phyloP scores from a whole-genome alignment of 257 asterid species.

The Solanum etuberosum region DNA sequence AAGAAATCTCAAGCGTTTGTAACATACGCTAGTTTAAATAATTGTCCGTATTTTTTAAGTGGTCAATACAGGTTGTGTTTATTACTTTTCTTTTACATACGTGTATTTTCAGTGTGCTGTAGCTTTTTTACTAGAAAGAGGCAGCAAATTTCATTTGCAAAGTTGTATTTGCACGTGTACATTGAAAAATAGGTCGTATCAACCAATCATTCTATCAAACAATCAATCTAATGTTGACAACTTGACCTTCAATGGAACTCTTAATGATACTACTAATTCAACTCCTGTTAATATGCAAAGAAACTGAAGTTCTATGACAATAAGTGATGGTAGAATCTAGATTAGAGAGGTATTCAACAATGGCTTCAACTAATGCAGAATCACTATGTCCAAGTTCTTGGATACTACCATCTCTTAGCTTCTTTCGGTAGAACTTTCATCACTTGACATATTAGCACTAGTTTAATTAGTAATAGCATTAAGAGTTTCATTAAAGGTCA shows the following conservation, averaged over 20 bases:
- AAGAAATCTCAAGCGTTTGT: not conserved
- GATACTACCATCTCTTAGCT: not conserved
- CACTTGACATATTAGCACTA: not conserved
- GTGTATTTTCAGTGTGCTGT: no score
- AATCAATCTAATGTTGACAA: not conserved
- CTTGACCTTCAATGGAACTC: not conserved
- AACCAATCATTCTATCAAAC: not conserved
- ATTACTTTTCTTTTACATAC: no score
- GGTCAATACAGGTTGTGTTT: not conserved
- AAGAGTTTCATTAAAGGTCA: not conserved
- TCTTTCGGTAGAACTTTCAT: no score
- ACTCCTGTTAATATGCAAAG: not conserved
- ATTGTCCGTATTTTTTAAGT: no score
- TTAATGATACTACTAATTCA: not conserved
- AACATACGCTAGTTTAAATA: not conserved
- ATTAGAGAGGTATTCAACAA: no score
- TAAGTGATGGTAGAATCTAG: not conserved
- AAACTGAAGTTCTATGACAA: not conserved
- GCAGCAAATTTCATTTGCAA: not conserved
- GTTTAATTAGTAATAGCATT: not conserved
- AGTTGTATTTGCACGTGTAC: not conserved
- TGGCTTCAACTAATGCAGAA: not conserved
- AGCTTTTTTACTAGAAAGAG: no score
- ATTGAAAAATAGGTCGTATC: not conserved
- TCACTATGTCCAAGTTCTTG: not conserved